These are phyloP conservation scores for Aspergillus nomiae DNA, from an alignment of 2,329 filamentous ascomycete genomes.

Conservation along the genomic window DNA sequence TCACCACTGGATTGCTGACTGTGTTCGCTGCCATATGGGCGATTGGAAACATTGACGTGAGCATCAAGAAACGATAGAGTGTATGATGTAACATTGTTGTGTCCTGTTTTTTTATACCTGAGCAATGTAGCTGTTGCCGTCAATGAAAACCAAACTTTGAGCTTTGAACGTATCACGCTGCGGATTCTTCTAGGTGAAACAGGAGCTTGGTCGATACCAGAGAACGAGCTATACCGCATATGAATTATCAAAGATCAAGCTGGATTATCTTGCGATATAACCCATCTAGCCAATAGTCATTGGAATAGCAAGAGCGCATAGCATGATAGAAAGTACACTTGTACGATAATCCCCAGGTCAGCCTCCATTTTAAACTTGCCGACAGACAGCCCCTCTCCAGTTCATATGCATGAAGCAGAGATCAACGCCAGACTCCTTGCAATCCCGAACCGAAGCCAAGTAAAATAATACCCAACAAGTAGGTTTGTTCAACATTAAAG, in stretches of 20 bases:
- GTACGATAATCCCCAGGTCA: constrained; percentile 1
- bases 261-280: not conserved
- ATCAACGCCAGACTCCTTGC: constrained; percentile 12
- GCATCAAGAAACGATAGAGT: constrained; percentile 63
- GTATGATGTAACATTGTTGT: constrained; percentile 20
- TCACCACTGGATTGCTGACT: constrained; percentile 72
- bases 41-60: constrained; percentile 76
- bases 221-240: not conserved
- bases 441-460: constrained; percentile 1
- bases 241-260: not conserved
- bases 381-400: not conserved
- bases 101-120: constrained; percentile 17
- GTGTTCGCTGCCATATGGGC: constrained; percentile 75
- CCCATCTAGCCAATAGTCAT: not conserved
- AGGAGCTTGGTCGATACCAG: no score
- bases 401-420: not conserved
- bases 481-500: not conserved
- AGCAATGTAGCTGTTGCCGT: constrained; percentile 6
- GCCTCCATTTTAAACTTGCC: not conserved
- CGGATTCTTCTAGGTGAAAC: not conserved
- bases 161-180: not conserved
- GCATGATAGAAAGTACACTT: constrained; percentile 7
- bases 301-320: not conserved
- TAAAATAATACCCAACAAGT: not conserved
- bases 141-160: not conserved